Percentiles rank a stretch among this genome's conserved stretches.
Conservation (phyloP, 331 rosid genomes). For the Prunus yedoensis region DNA sequence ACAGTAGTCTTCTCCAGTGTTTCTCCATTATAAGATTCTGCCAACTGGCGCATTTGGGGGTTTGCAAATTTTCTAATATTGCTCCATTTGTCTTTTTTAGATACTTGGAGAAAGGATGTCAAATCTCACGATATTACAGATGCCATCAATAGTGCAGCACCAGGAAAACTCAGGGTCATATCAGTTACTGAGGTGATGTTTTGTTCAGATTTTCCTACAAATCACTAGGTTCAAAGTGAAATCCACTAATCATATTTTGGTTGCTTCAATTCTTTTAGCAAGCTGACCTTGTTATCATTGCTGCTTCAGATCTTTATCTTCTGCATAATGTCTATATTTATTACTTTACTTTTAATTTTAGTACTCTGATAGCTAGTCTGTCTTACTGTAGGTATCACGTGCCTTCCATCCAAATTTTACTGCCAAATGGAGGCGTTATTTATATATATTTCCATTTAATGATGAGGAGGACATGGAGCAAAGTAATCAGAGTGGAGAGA, state of each 20-base stretch:
- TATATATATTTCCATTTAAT: constrained; percentile 76
- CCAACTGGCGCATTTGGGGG: background rate
- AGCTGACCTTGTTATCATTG: constrained; percentile 7
- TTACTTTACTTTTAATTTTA: background rate
- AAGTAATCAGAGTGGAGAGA: constrained; percentile 36
- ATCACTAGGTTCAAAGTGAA: constrained; percentile 5
- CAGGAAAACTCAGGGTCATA: constrained; percentile 66
- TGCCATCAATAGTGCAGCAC: constrained; percentile 67
- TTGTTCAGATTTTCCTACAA: constrained; percentile 18
- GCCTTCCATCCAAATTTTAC: constrained; percentile 90
- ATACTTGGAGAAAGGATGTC: constrained; percentile 88
- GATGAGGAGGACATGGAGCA: constrained; percentile 43
- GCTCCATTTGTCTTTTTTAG: constrained; percentile 37
- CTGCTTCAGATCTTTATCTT: background rate
- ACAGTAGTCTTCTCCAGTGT: background rate
- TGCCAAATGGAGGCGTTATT: constrained; percentile 94
- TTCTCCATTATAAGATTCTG: background rate
- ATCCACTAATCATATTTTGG: constrained; percentile 16
- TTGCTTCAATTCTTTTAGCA: constrained; percentile 16
- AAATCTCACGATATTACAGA: constrained; percentile 63
- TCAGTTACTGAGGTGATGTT: constrained; percentile 69
- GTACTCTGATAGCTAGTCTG: constrained; percentile 15
- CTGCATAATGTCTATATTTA: background rate
- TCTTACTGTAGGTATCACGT: constrained; percentile 73
- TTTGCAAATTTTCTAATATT: background rate